Evolutionary conservation across 306 rosid genomes (phyloP).

Genomic region (Casuarina glauca): DNA sequence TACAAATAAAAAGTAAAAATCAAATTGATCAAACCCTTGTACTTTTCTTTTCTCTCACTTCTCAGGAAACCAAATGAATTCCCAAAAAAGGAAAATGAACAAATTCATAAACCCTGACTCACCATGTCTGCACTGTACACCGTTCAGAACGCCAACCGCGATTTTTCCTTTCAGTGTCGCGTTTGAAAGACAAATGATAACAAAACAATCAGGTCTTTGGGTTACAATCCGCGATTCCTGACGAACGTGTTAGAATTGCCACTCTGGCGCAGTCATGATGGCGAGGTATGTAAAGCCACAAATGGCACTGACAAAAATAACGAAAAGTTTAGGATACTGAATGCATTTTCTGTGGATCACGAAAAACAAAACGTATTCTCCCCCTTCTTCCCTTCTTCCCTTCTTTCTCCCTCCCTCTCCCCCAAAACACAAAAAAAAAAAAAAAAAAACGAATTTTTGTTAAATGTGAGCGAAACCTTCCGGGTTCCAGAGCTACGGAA

Average conservation of each 20-base stretch:
- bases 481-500: no score
- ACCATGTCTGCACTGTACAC: constrained; percentile 30
- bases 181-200: background rate
- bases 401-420: no score
- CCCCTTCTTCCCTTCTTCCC: no score
- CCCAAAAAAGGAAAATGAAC: background rate
- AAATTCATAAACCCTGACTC: constrained; percentile 39
- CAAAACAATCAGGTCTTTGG: background rate
- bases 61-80: background rate
- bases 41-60: background rate
- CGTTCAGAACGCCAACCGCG: background rate
- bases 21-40: background rate
- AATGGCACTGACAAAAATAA: no score
- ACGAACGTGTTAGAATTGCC: background rate
- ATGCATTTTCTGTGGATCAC: no score
- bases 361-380: no score
- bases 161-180: background rate
- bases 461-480: no score
- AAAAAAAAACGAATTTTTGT: no score
- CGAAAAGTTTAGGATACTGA: no score
- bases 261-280: background rate
- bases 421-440: no score
- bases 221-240: background rate
- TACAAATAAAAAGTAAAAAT: background rate
- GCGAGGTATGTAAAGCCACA: no score